Conservation (phyloP, 495 filamentous ascomycete species). For the Trypethelium eluteriae region DNA sequence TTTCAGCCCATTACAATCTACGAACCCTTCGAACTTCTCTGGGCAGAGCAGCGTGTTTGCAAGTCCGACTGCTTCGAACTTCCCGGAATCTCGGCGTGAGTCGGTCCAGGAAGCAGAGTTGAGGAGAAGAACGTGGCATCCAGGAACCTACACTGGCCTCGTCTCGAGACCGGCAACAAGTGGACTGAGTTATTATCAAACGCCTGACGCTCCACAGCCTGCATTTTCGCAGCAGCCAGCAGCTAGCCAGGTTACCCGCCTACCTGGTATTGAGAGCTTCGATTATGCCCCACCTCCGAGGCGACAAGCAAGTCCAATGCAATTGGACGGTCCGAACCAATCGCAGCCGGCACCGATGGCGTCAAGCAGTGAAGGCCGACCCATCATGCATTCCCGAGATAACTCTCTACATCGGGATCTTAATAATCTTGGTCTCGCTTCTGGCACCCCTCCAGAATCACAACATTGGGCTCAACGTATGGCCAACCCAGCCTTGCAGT, state of each 20-base stretch:
- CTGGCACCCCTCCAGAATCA: slow-evolving; percentile 1
- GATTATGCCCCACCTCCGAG: slow-evolving; percentile 61
- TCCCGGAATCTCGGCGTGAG: slow-evolving; percentile 59
- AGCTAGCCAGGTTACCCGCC: slow-evolving; percentile 47
- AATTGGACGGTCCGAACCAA: slow-evolving; percentile 26
- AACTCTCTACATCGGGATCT: slow-evolving; percentile 2
- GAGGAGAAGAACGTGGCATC: slow-evolving; percentile 85
- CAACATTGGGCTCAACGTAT: slow-evolving; percentile 7
- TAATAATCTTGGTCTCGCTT: slow-evolving; percentile 5
- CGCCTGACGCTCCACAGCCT: slow-evolving; percentile 49
- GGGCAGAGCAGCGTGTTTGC: slow-evolving; percentile 50
- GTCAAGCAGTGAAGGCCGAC: background rate
- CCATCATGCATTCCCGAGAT: slow-evolving; percentile 9
- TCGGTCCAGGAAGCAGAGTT: slow-evolving; percentile 64
- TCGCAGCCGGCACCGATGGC: background rate
- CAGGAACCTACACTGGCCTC: slow-evolving; percentile 55
- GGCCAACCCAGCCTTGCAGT: background rate
- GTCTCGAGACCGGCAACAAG: slow-evolving; percentile 53
- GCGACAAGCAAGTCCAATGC: slow-evolving; percentile 37
- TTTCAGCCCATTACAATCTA: slow-evolving; percentile 49
- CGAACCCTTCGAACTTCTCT: slow-evolving; percentile 50
- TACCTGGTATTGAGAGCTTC: slow-evolving; percentile 88
- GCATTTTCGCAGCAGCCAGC: slow-evolving; percentile 47
- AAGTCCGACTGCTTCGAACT: slow-evolving; percentile 65
- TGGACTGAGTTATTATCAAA: slow-evolving; percentile 52